phyloP scores from a whole-genome alignment of 495 filamentous ascomycete genomes.

The Echria macrotheca region DNA sequence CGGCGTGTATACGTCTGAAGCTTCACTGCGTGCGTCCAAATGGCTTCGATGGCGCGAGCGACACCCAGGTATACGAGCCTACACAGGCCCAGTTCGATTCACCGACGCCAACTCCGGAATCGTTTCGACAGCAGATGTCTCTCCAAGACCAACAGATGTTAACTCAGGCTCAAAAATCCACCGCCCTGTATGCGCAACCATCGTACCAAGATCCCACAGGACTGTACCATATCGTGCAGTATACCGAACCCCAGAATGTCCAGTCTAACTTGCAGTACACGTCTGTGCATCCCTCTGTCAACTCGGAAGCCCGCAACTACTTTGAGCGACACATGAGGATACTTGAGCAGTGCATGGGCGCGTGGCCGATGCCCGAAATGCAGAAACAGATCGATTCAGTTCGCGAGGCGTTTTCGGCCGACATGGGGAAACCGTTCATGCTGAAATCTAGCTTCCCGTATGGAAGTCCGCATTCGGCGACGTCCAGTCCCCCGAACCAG shows the following conservation, averaged over 20 bases:
- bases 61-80: conserved; percentile 42
- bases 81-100: conserved; percentile 38
- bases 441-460: conserved; percentile 85
- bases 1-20: conserved; percentile 87
- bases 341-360: conserved; percentile 73
- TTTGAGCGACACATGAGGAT: conserved; percentile 96
- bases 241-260: conserved; percentile 38
- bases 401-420: conserved; percentile 87
- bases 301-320: conserved; percentile 74
- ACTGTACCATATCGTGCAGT: conserved; percentile 43
- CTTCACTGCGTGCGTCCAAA: conserved; percentile 90
- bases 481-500: conserved; percentile 59
- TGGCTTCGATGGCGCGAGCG: conserved; percentile 70
- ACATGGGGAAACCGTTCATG: conserved; percentile 78
- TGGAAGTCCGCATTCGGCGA: conserved; percentile 63
- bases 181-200: conserved; percentile 34
- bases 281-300: conserved; percentile 39
- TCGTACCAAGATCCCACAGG: conserved; percentile 35
- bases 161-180: conserved; percentile 29
- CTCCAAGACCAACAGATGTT: conserved; percentile 40
- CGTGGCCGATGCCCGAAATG: conserved; percentile 91
- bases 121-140: conserved; percentile 48
- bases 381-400: conserved; percentile 86
- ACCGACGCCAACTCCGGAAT: conserved; percentile 42
- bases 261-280: conserved; percentile 46